Evolutionary conservation across 2,329 filamentous ascomycete species (phyloP).

Genomic region (Ophiosphaerella herpotricha): DNA sequence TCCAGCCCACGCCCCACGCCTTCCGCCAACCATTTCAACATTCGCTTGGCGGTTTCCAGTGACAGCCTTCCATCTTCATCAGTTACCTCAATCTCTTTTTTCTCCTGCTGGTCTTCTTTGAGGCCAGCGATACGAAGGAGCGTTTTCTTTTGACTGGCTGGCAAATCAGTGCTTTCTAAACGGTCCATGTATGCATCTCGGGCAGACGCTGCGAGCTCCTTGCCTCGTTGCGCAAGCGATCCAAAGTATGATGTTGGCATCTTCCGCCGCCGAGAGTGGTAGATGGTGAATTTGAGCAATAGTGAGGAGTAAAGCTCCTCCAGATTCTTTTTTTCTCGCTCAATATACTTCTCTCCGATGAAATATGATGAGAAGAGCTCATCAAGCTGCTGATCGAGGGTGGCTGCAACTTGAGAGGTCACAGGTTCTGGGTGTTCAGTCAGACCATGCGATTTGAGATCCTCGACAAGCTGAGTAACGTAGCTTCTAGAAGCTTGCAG

Average conservation of each 20-base stretch:
- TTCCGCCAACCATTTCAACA: constrained; percentile 97
- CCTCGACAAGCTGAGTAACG: constrained; percentile 85
- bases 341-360: constrained; percentile 67
- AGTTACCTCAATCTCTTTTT: constrained; percentile 85
- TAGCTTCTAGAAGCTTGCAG: constrained; percentile 90
- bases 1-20: constrained; percentile 90
- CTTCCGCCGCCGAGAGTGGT: constrained; percentile 86
- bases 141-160: constrained; percentile 85
- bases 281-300: constrained; percentile 96
- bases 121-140: constrained; percentile 87
- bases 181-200: constrained; percentile 90
- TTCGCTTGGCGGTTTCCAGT: constrained; percentile 88
- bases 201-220: constrained; percentile 83
- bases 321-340: constrained; percentile 68
- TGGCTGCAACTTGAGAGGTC: constrained; percentile 77
- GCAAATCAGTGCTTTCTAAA: constrained; percentile 85
- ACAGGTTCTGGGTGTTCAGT: constrained; percentile 94
- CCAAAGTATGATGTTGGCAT: constrained; percentile 90
- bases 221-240: constrained; percentile 85
- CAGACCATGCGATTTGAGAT: constrained; percentile 89
- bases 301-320: constrained; percentile 88
- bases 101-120: constrained; percentile 72
- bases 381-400: constrained; percentile 70
- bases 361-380: constrained; percentile 71
- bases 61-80: constrained; percentile 87